Conservation (phyloP, 176 grass and related monocot species). For the Rhynchospora pubera region DNA sequence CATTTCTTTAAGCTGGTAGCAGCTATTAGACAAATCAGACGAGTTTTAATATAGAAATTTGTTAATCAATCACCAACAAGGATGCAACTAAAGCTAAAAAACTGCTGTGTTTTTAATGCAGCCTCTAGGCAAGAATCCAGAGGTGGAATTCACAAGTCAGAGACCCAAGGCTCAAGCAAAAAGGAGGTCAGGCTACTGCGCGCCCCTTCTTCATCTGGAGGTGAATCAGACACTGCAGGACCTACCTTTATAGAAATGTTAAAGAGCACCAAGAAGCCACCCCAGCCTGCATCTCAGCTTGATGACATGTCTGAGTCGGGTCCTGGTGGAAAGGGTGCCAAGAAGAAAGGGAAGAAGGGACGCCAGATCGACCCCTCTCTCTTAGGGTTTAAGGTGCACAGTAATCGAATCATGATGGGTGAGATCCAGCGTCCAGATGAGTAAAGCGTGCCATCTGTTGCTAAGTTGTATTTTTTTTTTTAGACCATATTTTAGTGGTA, state of each 20-base stretch:
- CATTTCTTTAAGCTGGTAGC: background rate
- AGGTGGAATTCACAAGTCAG: conserved; percentile 21
- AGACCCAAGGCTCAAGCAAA: conserved; percentile 39
- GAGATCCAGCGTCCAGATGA: conserved; percentile 90
- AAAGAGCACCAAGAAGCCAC: conserved; percentile 86
- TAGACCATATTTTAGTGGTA: conserved; percentile 26
- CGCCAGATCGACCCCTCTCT: conserved; percentile 96
- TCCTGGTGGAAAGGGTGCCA: conserved; percentile 48
- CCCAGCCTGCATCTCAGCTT: conserved; percentile 32
- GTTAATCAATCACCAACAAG: background rate
- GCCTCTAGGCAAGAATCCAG: conserved; percentile 15
- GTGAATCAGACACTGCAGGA: conserved; percentile 45
- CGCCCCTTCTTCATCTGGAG: conserved; percentile 28
- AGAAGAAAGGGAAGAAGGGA: conserved; percentile 95
- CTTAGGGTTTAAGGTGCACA: conserved; percentile 97
- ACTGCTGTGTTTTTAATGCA: conserved; percentile 4
- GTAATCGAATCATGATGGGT: conserved; percentile 98
- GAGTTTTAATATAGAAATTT: background rate
- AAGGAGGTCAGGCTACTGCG: conserved; percentile 42
- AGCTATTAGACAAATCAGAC: background rate
- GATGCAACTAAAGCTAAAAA: background rate
- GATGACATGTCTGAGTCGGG: conserved; percentile 38
- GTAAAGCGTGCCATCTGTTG: background rate
- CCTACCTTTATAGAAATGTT: conserved; percentile 81
- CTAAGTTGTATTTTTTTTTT: conserved; percentile 30